Base-by-base conservation (phyloP, 2,329 filamentous ascomycete genomes). In the Coniochaeta ligniaria region DNA sequence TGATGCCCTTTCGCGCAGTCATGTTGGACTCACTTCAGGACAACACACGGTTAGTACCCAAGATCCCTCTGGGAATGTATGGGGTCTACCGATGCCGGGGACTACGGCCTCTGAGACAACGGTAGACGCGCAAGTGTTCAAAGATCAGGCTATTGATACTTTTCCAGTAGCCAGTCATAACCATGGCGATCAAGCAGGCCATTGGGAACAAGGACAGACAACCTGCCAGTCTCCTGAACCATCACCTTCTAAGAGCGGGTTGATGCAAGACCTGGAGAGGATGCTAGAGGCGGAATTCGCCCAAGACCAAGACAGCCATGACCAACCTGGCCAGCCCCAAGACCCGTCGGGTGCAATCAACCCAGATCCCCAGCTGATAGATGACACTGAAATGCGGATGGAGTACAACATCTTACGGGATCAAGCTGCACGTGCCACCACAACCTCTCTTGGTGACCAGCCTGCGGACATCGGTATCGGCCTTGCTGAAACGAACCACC, bases 1-100 rank as follows among this genome's bases (percentile, higher is more conserved):
- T 58, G 56, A 45, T n/a, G 56, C 56, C 35, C 38, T 58, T 45
- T 58, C 38, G 35, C 8, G 56, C 38, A n/a, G 33, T 45, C 56
- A 58, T 41, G 56, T 17, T 43, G 56, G 56, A 58, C 56, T 24
- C 56, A 58, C 56, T 58, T 58, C 56, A 58, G 56, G 38, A 41
- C 56, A 31, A n/a, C 56, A 58, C 35, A 35, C 33, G 56, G 56
- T 58, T 45, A 58, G 56, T 58, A 58, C 56, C 56, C 56, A 41
- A 26, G 17, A 58, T 58, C 56, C 38, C 38, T 43, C 56, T 58
- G 56, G 38, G 56, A 45, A 41, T 58, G 35, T 8, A 28, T 45
- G 20, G 35, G 38, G 14, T 35, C 7, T 58, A 33, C n/a, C 56
- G 35, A 20, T 41, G n/a, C 24, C 35, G 36, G 35, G 33, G 11